Base-by-base conservation (phyloP, 2,329 filamentous ascomycete genomes). In the Fusarium chlamydosporum region DNA sequence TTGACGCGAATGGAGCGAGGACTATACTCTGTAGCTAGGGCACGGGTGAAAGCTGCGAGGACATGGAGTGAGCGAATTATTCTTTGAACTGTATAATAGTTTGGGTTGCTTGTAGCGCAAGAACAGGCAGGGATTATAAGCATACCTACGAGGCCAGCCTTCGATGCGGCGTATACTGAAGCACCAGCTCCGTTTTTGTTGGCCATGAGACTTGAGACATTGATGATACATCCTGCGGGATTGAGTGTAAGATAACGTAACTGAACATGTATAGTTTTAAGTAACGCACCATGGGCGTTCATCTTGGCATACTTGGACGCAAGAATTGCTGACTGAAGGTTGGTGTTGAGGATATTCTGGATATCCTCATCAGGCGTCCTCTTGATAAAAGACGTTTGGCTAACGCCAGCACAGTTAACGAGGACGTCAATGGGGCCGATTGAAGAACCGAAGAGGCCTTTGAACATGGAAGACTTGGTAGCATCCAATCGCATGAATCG, bases 391-490 rank as follows among this genome's bases (percentile, higher is more conserved):
- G 84, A 86, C 13, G 84, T 85, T 70, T 93, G 89, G 1, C 90
- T 84, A 23, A 94, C 82, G 11, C 93, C 94, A 0, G 93, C 93
- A 27, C 92, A 91, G 75, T 97, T 96, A 67, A 97, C 85, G 2
- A 97, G 85, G 31, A 95, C 82, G 72, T 88, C 83, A 10, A 82
- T 69, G 10, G 76, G 73, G 1, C 79, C 79, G 35, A 81, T 74
- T 37, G 60, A 33, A 47, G 61, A 64, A 6, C 56, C 57, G 64
- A 81, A 80, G 4, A 76, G 69, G 20, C 67, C 57, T 55, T 77
- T 76, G 45, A 81, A 79, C 5, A 63, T 74, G 4, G 66, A 67
- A 7, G 60, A 58, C 42, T 75, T 68, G 4, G 74, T 64, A 31
- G 76, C 76, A 56, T 81, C 77, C n/a, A 81, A 62, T 5, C 66